phyloP scores from a whole-genome alignment of 306 rosid genomes.

The Trifolium subterraneum region DNA sequence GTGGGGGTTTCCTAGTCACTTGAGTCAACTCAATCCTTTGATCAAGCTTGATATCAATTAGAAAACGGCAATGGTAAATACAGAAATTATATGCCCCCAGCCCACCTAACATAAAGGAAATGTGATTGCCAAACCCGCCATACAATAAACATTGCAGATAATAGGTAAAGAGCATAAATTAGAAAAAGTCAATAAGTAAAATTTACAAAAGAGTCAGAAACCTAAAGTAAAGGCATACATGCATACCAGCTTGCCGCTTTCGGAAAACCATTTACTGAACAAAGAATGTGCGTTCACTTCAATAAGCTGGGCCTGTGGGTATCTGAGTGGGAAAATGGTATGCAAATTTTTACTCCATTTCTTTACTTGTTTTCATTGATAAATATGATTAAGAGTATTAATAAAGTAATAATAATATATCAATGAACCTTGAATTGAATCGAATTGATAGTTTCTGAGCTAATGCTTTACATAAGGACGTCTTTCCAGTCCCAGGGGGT shows the following conservation, averaged over 20 bases:
- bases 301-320: slow-evolving; percentile 76
- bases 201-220: slow-evolving; percentile 6
- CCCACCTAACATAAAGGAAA: neutral
- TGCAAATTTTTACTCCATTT: slow-evolving; percentile 20
- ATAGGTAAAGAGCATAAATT: neutral
- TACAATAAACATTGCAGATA: slow-evolving; percentile 8
- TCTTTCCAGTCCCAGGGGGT: slow-evolving; percentile 97
- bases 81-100: slow-evolving; percentile 11
- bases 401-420: slow-evolving; percentile 14
- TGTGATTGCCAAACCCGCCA: neutral
- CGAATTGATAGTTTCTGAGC: slow-evolving; percentile 92
- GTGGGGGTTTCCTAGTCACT: slow-evolving; percentile 18
- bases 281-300: slow-evolving; percentile 99
- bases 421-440: slow-evolving; percentile 72
- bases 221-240: slow-evolving; percentile 36
- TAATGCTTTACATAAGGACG: slow-evolving; percentile 94
- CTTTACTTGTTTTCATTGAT: slow-evolving; percentile 26
- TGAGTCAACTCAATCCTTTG: slow-evolving; percentile 10
- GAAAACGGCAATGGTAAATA: slow-evolving; percentile 5
- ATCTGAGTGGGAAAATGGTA: slow-evolving; percentile 53
- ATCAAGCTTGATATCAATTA: slow-evolving; percentile 21
- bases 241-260: slow-evolving; percentile 98
- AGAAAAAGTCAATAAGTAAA: slow-evolving; percentile 21
- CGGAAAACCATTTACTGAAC: slow-evolving; percentile 99
- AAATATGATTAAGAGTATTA: slow-evolving; percentile 20